Evolutionary conservation across 805 yeast genomes (phyloP), one percentile per base, ranked within the genome.

Genomic region (Tetrapisispora fleetii): DNA sequence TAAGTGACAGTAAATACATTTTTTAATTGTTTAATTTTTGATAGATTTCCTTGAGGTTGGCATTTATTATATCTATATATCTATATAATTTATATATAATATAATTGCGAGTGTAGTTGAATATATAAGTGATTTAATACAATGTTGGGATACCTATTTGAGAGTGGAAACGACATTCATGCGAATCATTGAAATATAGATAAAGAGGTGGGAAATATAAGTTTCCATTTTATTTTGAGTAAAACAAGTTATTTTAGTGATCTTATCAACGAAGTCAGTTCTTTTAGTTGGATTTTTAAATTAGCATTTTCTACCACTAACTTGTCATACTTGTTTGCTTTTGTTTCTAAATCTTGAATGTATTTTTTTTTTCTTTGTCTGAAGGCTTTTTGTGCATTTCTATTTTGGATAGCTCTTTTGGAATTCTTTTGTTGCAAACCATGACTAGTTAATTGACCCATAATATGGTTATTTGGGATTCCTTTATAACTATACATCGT

Each of bases 311-410:
- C 77, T 55, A 78, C 80, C 59, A 78, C 76, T 56, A 85, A 70
- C 17, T 70, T 72, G 51, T 78, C 78, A 49, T 79, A 79, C 57
- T 80, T 81, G 39, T 73, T 71, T 13, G 84, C 85, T 60, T 81
- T 80, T 35, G 71, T 67, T 67, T 89, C 96, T 49, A 89, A 71
- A 42, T 86, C 90, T 64, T 81, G 82, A 55, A 89, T 79, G 59
- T 86, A 81, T 48, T 78, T 75, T 58, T 88, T 95, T 61, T 85
- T 84, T 52, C 96, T 75, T 63, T 80, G 81, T 59, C 97, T 76
- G 69, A 89, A 89, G 9, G 95, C 95, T 57, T 86, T 78, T 67
- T 89, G 97, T 4, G 96, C 96, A 51, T 79, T 82, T 59, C 96
- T 73, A 70, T 89, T 89, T 68, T 90, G 97, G 5, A 82, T 87